Base-by-base conservation (phyloP, 169 alveolate genomes). In the Theileria annulata region DNA sequence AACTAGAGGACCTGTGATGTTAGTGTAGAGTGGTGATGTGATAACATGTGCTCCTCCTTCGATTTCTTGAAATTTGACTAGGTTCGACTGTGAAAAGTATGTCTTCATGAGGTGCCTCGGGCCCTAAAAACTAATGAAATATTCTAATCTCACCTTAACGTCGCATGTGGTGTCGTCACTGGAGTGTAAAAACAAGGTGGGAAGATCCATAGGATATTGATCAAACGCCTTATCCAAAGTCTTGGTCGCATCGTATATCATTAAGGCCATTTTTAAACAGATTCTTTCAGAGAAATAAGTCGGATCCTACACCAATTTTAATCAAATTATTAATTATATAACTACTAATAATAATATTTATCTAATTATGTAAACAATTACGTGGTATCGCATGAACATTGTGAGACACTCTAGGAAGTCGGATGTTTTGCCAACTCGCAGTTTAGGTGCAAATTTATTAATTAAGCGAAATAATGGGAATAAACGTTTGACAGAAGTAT, bases 111-210 rank as follows among this genome's bases (percentile, higher is more conserved):
- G 60, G 12, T 66, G 71, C 17, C 78, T 37, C 59, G 88, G 47
- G 17, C 88, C 88, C 85, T 79, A 63, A 56, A 15, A 58, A 58
- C 6, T 58, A 0, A 58, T 58, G 8, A 58, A 2, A 4, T 10
- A 48, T 2, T 2, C 8, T 1, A n/a, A 15, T 54, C 31, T 71
- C 10, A 79, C 87, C 73, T 68, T 76, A 17, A 81, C 71, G 19
- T 23, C 58, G 25, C 92, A 86, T 4, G 73, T 75, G 56, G 62
- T 64, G 49, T 88, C 93, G 27, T 80, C 71, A 35, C 25, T 63
- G 21, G 86, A 67, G 49, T 88, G 93, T 3, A 86, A n/a, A 27
- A 88, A 67, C 47, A 88, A 51, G 17, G 90, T 75, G 3, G 91
- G 92, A 0, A 77, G 71, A 54, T 85, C 66, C 47, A n/a, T n/a